These are phyloP conservation scores for Cyclotella baltica DNA, from an alignment of 108 stramenopile genomes.

Conservation along the genomic window DNA sequence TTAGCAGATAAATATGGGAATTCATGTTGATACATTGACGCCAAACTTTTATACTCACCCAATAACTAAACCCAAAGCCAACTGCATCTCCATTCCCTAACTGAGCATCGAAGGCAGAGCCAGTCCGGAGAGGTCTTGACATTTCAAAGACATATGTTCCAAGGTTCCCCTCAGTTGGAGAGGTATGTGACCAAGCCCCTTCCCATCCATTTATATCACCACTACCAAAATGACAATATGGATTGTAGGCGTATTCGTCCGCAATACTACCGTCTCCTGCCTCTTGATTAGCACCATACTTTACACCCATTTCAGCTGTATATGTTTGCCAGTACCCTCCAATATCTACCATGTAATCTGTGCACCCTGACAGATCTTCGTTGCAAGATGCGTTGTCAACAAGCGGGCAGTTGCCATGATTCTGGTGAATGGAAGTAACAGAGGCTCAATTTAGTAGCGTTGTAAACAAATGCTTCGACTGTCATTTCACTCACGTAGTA, in stretches of 20 bases:
- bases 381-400: neutral
- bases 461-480: neutral
- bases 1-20: too few relatives aligned
- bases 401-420: slow-evolving; percentile 46
- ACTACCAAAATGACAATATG: slow-evolving; percentile 41
- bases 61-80: slow-evolving; percentile 23
- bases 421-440: neutral
- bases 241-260: slow-evolving; percentile 40
- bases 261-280: slow-evolving; percentile 31
- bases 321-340: slow-evolving; percentile 42
- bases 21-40: too few relatives aligned
- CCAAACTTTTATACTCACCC: neutral
- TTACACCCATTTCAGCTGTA: slow-evolving; percentile 20
- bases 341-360: slow-evolving; percentile 15
- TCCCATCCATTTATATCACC: slow-evolving; percentile 43
- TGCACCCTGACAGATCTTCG: slow-evolving; percentile 19
- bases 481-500: neutral
- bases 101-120: slow-evolving; percentile 10
- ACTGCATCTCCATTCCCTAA: slow-evolving; percentile 1
- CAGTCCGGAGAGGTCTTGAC: slow-evolving; percentile 32
- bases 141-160: slow-evolving; percentile 37
- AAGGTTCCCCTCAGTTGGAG: neutral
- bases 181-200: slow-evolving; percentile 26
- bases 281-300: slow-evolving; percentile 24
- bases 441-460: neutral